Conservation (phyloP, 345 rosid genomes). For the Melaleuca quinquenervia region DNA sequence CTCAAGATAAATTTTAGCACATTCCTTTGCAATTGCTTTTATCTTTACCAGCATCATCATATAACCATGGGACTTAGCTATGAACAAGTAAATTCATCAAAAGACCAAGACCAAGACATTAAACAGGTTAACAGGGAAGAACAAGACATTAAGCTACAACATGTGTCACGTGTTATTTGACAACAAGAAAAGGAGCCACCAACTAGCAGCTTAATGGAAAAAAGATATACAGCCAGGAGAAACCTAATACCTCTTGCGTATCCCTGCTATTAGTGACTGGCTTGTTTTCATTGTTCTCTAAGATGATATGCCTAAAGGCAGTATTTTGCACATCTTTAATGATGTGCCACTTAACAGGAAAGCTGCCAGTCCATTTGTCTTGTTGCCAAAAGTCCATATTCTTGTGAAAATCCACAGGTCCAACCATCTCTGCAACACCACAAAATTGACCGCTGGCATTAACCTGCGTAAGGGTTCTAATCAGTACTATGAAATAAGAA, state of each 20-base stretch:
- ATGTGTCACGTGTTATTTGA: not conserved
- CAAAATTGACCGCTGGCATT: conserved; percentile 97
- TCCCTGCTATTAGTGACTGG: conserved; percentile 98
- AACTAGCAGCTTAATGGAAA: not conserved
- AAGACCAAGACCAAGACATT: not conserved
- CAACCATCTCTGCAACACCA: conserved; percentile 95
- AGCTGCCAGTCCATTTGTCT: conserved; percentile 97
- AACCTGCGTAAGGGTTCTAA: conserved; percentile 36
- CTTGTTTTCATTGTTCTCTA: conserved; percentile 89
- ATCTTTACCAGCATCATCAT: not conserved
- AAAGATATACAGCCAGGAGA: not conserved
- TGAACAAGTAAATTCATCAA: not conserved
- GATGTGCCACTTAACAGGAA: conserved; percentile 90
- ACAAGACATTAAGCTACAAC: not conserved
- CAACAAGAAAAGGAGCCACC: not conserved
- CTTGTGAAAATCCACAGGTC: conserved; percentile 65
- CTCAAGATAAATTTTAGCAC: not conserved
- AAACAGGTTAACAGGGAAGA: not conserved
- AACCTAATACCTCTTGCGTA: conserved; percentile 85
- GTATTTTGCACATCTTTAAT: conserved; percentile 79
- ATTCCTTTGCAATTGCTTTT: not conserved
- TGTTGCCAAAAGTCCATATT: conserved; percentile 99
- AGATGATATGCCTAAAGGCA: conserved; percentile 66
- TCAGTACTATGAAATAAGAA: not conserved
- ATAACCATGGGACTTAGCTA: not conserved